Percentiles rank a stretch among this genome's conserved stretches.
Conservation (phyloP, 73 alveolate species). For the Tetrahymena elliotti region DNA sequence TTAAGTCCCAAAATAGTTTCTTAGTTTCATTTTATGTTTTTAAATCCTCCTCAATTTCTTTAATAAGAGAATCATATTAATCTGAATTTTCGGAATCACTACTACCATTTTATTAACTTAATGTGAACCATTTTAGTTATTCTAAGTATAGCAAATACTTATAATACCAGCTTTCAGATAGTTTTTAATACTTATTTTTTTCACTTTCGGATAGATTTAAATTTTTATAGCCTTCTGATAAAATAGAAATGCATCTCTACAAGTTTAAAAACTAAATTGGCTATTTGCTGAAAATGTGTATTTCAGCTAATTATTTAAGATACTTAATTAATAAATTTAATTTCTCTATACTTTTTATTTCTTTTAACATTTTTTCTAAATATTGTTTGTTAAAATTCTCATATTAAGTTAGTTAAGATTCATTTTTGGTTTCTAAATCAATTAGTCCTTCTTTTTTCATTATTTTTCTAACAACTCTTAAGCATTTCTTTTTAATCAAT, state of each 20-base stretch:
- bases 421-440: no score
- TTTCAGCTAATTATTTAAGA: not conserved
- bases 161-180: not conserved
- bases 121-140: not conserved
- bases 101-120: no score
- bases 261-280: no score
- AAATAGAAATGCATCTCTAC: not conserved
- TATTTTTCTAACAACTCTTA: not conserved
- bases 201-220: no score
- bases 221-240: not conserved
- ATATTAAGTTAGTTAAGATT: not conserved
- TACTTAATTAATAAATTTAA: no score
- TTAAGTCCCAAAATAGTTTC: not conserved
- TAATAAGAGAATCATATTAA: no score
- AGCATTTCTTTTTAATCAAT: not conserved
- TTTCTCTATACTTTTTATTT: no score
- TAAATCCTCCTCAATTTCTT: not conserved
- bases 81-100: not conserved
- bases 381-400: not conserved
- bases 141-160: not conserved
- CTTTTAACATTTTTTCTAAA: no score
- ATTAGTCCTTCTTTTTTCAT: not conserved
- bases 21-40: not conserved
- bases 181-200: no score
- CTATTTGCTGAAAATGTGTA: not conserved